Base-by-base conservation (phyloP, 345 rosid genomes). In the Bretschneidera sinensis region DNA sequence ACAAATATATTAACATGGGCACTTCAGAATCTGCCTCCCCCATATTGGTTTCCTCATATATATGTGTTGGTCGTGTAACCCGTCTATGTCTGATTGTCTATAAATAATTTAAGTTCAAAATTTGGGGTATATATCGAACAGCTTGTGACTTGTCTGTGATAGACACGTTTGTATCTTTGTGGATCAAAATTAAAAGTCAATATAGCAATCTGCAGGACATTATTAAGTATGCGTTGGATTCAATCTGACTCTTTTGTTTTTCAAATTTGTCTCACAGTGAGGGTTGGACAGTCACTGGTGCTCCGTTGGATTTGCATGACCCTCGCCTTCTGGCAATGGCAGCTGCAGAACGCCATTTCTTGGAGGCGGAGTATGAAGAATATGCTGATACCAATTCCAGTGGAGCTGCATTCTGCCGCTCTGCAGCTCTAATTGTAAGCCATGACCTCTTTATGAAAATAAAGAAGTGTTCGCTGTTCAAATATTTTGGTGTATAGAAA, bases 371-470 rank as follows among this genome's bases (percentile, higher is more conserved):
- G 53, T 88, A 90, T 67, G 89, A 90, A 68, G 99, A 86, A 68
- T 86, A 94, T 63, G 87, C 96, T 23, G 96, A 90, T 69, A 77
- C 76, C 61, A 90, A 86, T 81, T 90, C 89, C 1, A 83, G 87
- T 43, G 97, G 99, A 78, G 95, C 97, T 24, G 96, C 97, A 66
- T 94, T 90, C 72, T 88, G 96, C 65, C 99, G 99, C 62, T 90
- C 99, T 48, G 95, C 94, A 21, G 97, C 96, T 68, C 80, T 94
- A 62, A 81, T 89, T 51, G 99, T 94, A 81, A 81, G 96, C 51
- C 43, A 6, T 33, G 45, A 39, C 16, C 45, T 39, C 45, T 28
- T 28, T 39, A 39, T 39, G 45, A 39, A 39, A 39, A 5, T 39
- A 39, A 39, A 39, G 15, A 39, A 51, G 35, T 48, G 2, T 51